Percentiles rank a stretch among this genome's conserved stretches.
Conservation (phyloP, 495 filamentous ascomycete species). For the Penicillium pulvis region DNA sequence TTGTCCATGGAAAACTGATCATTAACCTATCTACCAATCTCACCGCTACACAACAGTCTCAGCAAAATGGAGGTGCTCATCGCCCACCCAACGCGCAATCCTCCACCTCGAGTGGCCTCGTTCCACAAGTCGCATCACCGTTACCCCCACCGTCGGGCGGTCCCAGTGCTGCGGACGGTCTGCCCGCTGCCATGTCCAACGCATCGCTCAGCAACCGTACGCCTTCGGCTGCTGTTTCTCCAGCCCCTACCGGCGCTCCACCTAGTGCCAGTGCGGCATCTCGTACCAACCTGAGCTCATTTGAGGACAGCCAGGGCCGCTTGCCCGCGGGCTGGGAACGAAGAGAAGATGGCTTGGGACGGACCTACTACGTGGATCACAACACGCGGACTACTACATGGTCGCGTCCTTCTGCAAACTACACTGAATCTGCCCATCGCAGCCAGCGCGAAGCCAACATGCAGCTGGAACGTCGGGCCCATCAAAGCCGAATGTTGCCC, state of each 20-base stretch:
- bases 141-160: slow-evolving; percentile 32
- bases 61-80: slow-evolving; percentile 41
- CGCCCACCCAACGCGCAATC: slow-evolving; percentile 38
- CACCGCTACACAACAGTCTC: slow-evolving; percentile 53
- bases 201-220: slow-evolving; percentile 44
- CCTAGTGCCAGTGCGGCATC: slow-evolving; percentile 44
- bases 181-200: slow-evolving; percentile 36
- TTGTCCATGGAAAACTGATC: slow-evolving; percentile 97
- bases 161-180: slow-evolving; percentile 35
- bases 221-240: slow-evolving; percentile 33
- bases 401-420: slow-evolving; percentile 81
- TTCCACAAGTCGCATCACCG: slow-evolving; percentile 38
- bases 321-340: slow-evolving; percentile 95
- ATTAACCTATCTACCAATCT: slow-evolving; percentile 94
- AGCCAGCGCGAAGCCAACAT: slow-evolving; percentile 83
- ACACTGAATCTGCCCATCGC: slow-evolving; percentile 76
- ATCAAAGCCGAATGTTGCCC: slow-evolving; percentile 93
- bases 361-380: slow-evolving; percentile 99
- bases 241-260: slow-evolving; percentile 41
- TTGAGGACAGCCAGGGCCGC: slow-evolving; percentile 91
- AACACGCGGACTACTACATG: slow-evolving; percentile 97
- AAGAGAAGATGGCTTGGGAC: slow-evolving; percentile 90
- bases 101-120: slow-evolving; percentile 44
- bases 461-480: slow-evolving; percentile 84
- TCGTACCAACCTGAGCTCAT: slow-evolving; percentile 75